A percentile compares a stretch with the other conserved stretches of the same genome.
Conservation (phyloP, 805 yeast species). For the Clavispora carvajalis region DNA sequence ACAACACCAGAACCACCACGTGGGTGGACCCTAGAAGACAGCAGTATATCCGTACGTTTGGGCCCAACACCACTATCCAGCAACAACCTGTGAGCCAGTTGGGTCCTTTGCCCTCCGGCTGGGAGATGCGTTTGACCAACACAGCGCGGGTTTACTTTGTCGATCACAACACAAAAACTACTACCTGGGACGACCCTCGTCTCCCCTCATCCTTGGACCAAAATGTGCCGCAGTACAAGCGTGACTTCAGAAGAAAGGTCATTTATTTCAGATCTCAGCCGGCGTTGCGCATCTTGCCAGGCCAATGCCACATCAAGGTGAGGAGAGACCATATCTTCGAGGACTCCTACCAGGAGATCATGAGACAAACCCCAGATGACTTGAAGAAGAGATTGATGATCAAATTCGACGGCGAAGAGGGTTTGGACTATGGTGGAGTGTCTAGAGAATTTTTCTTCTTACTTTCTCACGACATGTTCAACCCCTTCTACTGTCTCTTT, state of each 20-base stretch:
- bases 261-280: constrained; percentile 98
- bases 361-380: constrained; percentile 99
- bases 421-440: constrained; percentile 98
- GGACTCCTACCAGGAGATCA: constrained; percentile 95
- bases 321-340: constrained; percentile 95
- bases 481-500: constrained; percentile 94
- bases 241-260: constrained; percentile 96
- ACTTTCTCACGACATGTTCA: constrained; percentile 96
- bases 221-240: constrained; percentile 97
- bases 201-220: constrained; percentile 95
- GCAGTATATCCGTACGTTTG: constrained; percentile 94
- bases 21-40: constrained; percentile 99
- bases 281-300: constrained; percentile 92
- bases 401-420: constrained; percentile 98
- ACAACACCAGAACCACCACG: constrained; percentile 98
- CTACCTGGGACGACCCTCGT: constrained; percentile 99
- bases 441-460: constrained; percentile 96
- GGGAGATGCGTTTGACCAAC: constrained; percentile 99
- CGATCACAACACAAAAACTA: constrained; percentile 97
- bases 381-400: constrained; percentile 96
- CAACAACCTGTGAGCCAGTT: constrained; percentile 97
- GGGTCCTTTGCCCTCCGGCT: constrained; percentile 97
- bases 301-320: constrained; percentile 97
- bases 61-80: constrained; percentile 85
- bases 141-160: constrained; percentile 98